These are phyloP conservation scores for Rosellinia necatrix DNA, from an alignment of 2,329 filamentous ascomycete species.

Conservation along the genomic window DNA sequence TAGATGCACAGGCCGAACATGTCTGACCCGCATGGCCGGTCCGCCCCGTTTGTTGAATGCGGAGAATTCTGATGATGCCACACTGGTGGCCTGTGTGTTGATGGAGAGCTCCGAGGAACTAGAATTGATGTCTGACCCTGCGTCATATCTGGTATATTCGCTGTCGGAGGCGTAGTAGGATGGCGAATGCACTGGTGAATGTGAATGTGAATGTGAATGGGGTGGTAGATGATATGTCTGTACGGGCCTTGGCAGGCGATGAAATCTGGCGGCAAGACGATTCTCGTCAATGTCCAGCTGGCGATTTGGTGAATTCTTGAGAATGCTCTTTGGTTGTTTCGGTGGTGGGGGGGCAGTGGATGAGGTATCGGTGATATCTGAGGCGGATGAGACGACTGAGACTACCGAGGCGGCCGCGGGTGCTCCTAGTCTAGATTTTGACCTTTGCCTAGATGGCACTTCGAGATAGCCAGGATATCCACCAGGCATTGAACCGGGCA, in stretches of 20 bases:
- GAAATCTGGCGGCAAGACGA: constrained; percentile 40
- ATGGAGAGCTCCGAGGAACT: constrained; percentile 44
- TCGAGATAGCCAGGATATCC: constrained; percentile 35
- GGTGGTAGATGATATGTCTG: constrained; percentile 18
- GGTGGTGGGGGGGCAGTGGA: constrained; percentile 21
- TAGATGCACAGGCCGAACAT: constrained; percentile 37
- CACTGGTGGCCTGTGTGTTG: constrained; percentile 46
- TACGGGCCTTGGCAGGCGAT: constrained; percentile 33
- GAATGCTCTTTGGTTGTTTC: constrained; percentile 36
- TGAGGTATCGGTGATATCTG: too few relatives aligned
- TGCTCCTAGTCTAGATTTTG: constrained; percentile 29
- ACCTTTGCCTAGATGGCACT: constrained; percentile 25
- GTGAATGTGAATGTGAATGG: neutral
- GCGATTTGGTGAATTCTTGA: constrained; percentile 35
- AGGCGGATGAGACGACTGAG: too few relatives aligned
- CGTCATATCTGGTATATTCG: constrained; percentile 36
- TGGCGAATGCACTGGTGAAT: constrained; percentile 34
- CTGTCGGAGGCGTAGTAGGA: constrained; percentile 37
- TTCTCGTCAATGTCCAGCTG: constrained; percentile 27
- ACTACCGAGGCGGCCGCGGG: too few relatives aligned
- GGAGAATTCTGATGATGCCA: constrained; percentile 42
- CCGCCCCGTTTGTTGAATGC: constrained; percentile 29
- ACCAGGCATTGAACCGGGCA: constrained; percentile 36
- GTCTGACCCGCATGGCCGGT: constrained; percentile 35
- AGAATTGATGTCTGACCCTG: constrained; percentile 45